phyloP scores from a whole-genome alignment of 352 stramenopile genomes.

The Stramenopiles sp. region DNA sequence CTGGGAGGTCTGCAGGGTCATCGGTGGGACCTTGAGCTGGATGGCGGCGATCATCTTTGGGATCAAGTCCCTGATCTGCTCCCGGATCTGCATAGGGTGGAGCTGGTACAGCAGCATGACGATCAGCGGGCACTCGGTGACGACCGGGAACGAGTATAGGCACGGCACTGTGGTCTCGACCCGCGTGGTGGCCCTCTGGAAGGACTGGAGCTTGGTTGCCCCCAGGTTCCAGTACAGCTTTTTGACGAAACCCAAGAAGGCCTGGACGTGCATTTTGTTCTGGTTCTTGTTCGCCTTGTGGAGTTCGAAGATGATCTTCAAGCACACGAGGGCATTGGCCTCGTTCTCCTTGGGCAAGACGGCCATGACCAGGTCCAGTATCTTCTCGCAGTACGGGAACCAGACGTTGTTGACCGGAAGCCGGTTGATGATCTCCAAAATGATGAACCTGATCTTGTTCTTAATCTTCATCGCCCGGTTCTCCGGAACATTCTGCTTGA shows the following conservation, averaged over 20 bases:
- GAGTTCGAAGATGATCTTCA: constrained; percentile 87
- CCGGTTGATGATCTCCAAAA: constrained; percentile 80
- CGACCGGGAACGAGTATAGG: constrained; percentile 75
- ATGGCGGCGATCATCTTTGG: constrained; percentile 89
- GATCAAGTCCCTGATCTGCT: constrained; percentile 77
- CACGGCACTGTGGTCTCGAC: constrained; percentile 13
- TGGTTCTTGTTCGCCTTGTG: constrained; percentile 80
- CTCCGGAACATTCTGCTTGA: constrained; percentile 42
- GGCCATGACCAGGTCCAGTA: constrained; percentile 73
- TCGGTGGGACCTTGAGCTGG: constrained; percentile 50
- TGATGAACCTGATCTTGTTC: constrained; percentile 66
- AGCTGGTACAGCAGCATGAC: constrained; percentile 96
- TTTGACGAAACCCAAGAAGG: constrained; percentile 58
- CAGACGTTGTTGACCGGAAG: constrained; percentile 80
- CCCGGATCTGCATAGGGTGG: constrained; percentile 84
- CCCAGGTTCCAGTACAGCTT: constrained; percentile 69
- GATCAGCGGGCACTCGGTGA: constrained; percentile 88
- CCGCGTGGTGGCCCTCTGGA: constrained; percentile 25
- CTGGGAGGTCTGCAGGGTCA: constrained; percentile 42
- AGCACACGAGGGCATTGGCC: constrained; percentile 77
- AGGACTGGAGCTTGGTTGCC: no score
- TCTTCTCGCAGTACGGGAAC: constrained; percentile 67
- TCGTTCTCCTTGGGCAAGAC: constrained; percentile 85
- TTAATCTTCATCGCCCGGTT: no score
- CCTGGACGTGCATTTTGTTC: constrained; percentile 65